Conservation (phyloP, 164 flowering plant genomes). For the Umbellularia californica region DNA sequence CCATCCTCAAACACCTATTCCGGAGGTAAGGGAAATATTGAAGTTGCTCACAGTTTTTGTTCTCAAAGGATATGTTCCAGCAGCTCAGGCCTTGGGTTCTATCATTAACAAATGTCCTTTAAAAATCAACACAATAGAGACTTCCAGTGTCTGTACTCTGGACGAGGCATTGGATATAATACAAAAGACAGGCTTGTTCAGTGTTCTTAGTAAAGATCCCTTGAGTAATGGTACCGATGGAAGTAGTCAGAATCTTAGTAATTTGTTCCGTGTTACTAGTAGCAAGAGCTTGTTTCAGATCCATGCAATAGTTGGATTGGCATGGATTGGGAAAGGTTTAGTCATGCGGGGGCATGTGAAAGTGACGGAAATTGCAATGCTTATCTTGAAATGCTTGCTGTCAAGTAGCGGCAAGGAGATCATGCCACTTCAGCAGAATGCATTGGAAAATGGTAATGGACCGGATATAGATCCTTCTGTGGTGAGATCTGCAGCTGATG, state of each 20-base stretch:
- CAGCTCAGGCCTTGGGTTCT: slow-evolving; percentile 96
- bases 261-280: slow-evolving; percentile 18
- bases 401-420: slow-evolving; percentile 18
- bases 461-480: slow-evolving; percentile 22
- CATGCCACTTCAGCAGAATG: slow-evolving; percentile 17
- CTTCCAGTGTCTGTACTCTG: slow-evolving; percentile 33
- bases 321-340: slow-evolving; percentile 96
- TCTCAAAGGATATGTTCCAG: slow-evolving; percentile 54
- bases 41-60: slow-evolving; percentile 32
- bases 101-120: slow-evolving; percentile 63
- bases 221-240: slow-evolving; percentile 8
- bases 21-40: slow-evolving; percentile 38
- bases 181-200: slow-evolving; percentile 25
- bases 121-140: slow-evolving; percentile 21
- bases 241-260: slow-evolving; percentile 17
- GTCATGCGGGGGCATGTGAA: slow-evolving; percentile 90
- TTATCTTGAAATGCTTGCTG: slow-evolving; percentile 50
- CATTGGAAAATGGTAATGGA: slow-evolving; percentile 16
- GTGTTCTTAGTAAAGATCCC: slow-evolving; percentile 13
- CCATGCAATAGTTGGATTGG: slow-evolving; percentile 59
- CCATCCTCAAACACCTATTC: slow-evolving; percentile 57
- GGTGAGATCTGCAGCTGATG: slow-evolving; percentile 66
- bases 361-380: slow-evolving; percentile 51
- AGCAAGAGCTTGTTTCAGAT: slow-evolving; percentile 26
- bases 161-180: slow-evolving; percentile 65